phyloP scores from a whole-genome alignment of 1,139 yeast genomes.

The Eremothecium cymbalariae region DNA sequence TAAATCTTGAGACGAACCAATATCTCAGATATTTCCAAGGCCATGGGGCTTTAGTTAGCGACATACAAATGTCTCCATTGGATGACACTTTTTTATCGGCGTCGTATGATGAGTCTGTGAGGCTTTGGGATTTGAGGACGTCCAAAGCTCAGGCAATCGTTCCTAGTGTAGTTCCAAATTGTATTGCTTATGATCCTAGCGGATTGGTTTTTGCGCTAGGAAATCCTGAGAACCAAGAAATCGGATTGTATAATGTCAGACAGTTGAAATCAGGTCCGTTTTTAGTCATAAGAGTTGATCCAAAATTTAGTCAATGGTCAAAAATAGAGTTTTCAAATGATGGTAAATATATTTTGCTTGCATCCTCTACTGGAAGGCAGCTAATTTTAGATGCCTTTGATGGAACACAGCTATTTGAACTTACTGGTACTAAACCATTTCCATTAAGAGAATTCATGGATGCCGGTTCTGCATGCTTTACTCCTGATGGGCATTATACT shows the following conservation, averaged over 20 bases:
- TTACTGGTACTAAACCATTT: slow-evolving; percentile 40
- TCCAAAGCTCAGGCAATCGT: slow-evolving; percentile 56
- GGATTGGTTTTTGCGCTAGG: slow-evolving; percentile 77
- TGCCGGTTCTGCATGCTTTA: slow-evolving; percentile 56
- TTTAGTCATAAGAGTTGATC: slow-evolving; percentile 36
- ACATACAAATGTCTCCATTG: slow-evolving; percentile 67
- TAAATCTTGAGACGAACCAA: slow-evolving; percentile 69
- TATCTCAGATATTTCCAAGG: slow-evolving; percentile 82
- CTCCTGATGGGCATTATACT: slow-evolving; percentile 76
- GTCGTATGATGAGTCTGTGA: slow-evolving; percentile 68
- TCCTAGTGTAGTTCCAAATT: slow-evolving; percentile 47
- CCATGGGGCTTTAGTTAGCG: slow-evolving; percentile 66
- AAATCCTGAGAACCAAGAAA: slow-evolving; percentile 38
- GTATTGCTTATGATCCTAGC: slow-evolving; percentile 71
- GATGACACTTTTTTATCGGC: slow-evolving; percentile 62
- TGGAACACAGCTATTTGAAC: slow-evolving; percentile 49
- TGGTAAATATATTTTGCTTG: slow-evolving; percentile 64
- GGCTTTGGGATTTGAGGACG: slow-evolving; percentile 77
- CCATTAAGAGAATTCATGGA: slow-evolving; percentile 42
- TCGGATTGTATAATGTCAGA: slow-evolving; percentile 55
- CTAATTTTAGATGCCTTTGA: slow-evolving; percentile 63
- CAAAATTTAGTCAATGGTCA: slow-evolving; percentile 42
- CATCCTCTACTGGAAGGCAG: slow-evolving; percentile 46
- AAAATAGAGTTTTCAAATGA: slow-evolving; percentile 78
- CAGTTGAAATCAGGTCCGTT: slow-evolving; percentile 52